Conservation (phyloP, 1,284 basidiomycete genomes). For the Cutaneotrichosporon sp. region DNA sequence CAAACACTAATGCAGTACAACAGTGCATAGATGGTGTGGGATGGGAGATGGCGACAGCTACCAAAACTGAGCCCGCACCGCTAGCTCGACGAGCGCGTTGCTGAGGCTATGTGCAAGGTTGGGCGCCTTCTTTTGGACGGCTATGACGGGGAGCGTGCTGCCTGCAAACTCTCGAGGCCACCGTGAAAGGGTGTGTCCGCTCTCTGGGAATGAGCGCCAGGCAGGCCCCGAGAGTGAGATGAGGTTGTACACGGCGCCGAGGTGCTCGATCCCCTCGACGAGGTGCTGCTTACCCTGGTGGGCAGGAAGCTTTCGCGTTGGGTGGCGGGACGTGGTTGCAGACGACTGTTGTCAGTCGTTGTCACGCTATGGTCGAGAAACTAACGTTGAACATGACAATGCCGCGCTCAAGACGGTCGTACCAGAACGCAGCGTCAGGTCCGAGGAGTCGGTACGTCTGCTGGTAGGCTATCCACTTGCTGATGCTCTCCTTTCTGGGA, state of each 20-base stretch:
- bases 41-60: not conserved
- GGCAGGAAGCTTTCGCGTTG: not conserved
- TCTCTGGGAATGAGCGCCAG: not conserved
- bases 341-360: not conserved
- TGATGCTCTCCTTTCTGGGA: not conserved
- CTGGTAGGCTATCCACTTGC: not conserved
- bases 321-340: not conserved
- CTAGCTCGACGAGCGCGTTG: not conserved
- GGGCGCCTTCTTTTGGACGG: not conserved
- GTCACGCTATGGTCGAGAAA: not conserved
- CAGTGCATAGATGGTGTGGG: no score
- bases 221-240: not conserved
- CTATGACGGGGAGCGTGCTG: not conserved
- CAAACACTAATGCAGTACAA: no score
- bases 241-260: constrained; percentile 2
- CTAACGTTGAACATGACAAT: constrained; percentile 6
- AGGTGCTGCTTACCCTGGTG: not conserved
- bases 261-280: not conserved
- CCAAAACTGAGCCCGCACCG: not conserved
- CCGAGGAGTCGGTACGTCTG: not conserved
- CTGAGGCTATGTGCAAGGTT: not conserved
- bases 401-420: not conserved
- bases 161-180: not conserved
- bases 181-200: not conserved
- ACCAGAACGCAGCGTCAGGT: constrained; percentile 4